phyloP scores from a whole-genome alignment of 352 stramenopile genomes.

The Elongisporangium anandrum region DNA sequence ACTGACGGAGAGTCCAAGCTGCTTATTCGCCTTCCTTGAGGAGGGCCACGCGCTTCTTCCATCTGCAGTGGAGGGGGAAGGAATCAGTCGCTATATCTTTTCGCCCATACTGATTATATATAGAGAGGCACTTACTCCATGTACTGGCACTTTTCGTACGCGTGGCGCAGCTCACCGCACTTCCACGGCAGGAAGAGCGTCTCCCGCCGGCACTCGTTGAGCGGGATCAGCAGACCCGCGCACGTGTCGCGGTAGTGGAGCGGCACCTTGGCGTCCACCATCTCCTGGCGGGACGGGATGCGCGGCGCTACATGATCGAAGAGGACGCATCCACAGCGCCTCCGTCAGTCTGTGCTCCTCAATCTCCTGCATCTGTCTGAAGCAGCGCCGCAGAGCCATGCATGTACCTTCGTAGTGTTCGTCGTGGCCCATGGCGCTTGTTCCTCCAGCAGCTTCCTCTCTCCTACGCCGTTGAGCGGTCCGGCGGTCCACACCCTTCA shows the following conservation, averaged over 20 bases:
- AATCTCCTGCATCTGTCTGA: not conserved
- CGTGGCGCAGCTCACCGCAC: slow-evolving; percentile 96
- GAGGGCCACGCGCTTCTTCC: slow-evolving; percentile 82
- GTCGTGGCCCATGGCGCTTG: slow-evolving; percentile 40
- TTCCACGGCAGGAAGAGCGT: slow-evolving; percentile 94
- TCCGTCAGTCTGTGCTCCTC: not conserved
- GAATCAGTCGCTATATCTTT: not conserved
- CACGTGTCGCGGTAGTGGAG: slow-evolving; percentile 95
- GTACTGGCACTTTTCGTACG: slow-evolving; percentile 99
- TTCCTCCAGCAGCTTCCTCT: slow-evolving; percentile 23
- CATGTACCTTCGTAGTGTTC: slow-evolving; percentile 61
- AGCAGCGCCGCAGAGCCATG: not conserved
- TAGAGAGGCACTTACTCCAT: slow-evolving; percentile 52
- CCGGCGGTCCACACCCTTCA: not conserved
- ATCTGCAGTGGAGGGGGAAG: slow-evolving; percentile 19
- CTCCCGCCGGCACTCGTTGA: slow-evolving; percentile 95
- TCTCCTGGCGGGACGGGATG: slow-evolving; percentile 85
- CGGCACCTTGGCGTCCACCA: slow-evolving; percentile 92
- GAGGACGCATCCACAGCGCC: not conserved
- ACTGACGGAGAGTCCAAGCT: not conserved
- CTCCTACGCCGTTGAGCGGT: slow-evolving; percentile 7
- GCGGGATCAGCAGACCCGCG: slow-evolving; percentile 91
- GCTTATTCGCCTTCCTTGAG: slow-evolving; percentile 70
- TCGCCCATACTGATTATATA: not conserved
- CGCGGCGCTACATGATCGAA: slow-evolving; percentile 45